Percentiles rank a stretch among this genome's conserved stretches.
phyloP scores from a whole-genome alignment of 257 asterid species.

The Rehmannia glutinosa region DNA sequence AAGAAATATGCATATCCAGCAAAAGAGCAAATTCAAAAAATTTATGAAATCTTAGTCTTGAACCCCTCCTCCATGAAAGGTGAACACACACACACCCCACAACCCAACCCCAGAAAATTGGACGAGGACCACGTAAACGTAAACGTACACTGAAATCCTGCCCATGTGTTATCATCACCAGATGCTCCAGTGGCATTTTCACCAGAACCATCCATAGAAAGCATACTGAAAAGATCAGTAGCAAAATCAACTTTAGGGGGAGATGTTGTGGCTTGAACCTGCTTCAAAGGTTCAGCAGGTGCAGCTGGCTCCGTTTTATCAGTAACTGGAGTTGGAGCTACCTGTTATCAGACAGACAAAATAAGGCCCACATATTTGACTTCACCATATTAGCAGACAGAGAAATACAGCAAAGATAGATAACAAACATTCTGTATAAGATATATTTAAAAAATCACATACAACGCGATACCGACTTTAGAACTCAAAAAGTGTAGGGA shows the following conservation, averaged over 20 bases:
- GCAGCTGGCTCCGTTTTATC: constrained; percentile 51
- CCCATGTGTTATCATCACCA: constrained; percentile 80
- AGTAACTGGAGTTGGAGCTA: constrained; percentile 50
- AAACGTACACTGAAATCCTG: constrained; percentile 88
- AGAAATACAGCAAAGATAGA: neutral
- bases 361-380: constrained; percentile 6
- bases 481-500: neutral
- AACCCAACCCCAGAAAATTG: neutral
- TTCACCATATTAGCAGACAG: neutral
- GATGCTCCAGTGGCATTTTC: constrained; percentile 55
- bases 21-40: constrained; percentile 4
- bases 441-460: neutral
- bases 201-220: constrained; percentile 63
- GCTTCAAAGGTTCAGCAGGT: constrained; percentile 43
- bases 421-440: neutral
- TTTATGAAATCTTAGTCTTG: neutral
- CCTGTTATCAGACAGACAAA: constrained; percentile 44
- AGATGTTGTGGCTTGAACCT: constrained; percentile 39
- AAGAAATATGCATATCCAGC: constrained; percentile 11
- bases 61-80: neutral
- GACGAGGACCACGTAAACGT: constrained; percentile 4
- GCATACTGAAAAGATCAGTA: constrained; percentile 89
- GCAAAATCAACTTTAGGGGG: constrained; percentile 85
- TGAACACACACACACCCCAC: neutral
- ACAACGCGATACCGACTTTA: neutral